These are phyloP conservation scores for Lecanicillium sp. DNA, from an alignment of 2,329 filamentous ascomycete species.

Conservation along the genomic window DNA sequence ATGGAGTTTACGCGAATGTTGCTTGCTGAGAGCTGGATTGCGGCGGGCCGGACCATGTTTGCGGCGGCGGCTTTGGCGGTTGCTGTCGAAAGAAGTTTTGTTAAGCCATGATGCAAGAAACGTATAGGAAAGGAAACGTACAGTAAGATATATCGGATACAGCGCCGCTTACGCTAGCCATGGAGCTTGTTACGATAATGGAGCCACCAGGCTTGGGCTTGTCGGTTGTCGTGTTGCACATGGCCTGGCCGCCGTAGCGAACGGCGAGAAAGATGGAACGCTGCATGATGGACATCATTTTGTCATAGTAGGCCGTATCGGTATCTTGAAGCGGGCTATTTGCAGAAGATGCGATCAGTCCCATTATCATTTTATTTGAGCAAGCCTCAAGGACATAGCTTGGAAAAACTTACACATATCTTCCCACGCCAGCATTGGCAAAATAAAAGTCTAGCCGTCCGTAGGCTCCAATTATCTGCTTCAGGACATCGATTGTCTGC, in stretches of 20 bases:
- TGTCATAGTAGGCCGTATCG: background rate
- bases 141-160: slow-evolving; percentile 10
- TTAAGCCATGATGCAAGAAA: no score
- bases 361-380: no score
- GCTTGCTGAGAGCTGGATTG: slow-evolving; percentile 9
- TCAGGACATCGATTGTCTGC: slow-evolving; percentile 4
- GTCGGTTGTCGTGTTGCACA: slow-evolving; percentile 6
- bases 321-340: background rate
- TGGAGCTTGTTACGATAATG: slow-evolving; percentile 12
- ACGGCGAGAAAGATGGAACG: slow-evolving; percentile 12
- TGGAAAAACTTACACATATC: slow-evolving; percentile 9
- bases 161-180: slow-evolving; percentile 8
- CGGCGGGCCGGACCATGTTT: background rate
- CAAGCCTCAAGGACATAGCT: no score
- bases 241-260: slow-evolving; percentile 13
- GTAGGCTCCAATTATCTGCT: background rate
- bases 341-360: no score
- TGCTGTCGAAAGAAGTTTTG: background rate
- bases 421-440: slow-evolving; percentile 13
- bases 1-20: slow-evolving; percentile 33
- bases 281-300: slow-evolving; percentile 11
- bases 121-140: background rate
- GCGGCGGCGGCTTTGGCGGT: slow-evolving; percentile 1
- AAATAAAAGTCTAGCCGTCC: slow-evolving; percentile 15
- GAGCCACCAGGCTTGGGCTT: slow-evolving; percentile 9